Base-by-base conservation (phyloP, 2,329 filamentous ascomycete species). In the Fusarium decemcellulare region DNA sequence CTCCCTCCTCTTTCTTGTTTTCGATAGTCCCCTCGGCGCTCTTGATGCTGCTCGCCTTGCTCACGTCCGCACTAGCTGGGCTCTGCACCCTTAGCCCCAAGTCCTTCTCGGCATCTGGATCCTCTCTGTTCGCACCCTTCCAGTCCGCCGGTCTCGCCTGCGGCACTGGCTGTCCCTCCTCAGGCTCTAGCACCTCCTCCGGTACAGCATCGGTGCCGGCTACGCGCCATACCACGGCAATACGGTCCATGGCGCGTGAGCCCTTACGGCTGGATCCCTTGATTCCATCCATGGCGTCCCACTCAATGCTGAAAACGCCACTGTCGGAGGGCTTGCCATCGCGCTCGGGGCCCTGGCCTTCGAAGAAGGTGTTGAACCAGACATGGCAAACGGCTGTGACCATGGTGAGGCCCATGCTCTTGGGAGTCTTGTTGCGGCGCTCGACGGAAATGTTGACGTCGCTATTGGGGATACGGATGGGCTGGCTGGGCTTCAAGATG, bases 301-400 rank as follows among this genome's bases (percentile, higher is more conserved):
- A 90, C 1, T 85, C 85, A 30, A 90, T 86, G 61, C 82, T 80
- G 52, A 90, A 90, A 4, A 89, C 82, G 11, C 88, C 95, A 10
- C 87, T 92, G 44, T 91, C 86, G 51, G 92, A 86, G 0, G 93
- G 85, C 15, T 84, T 81, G 27, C 92, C 93, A 30, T 83, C 79
- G 43, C 90, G 85, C 75, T 94, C 92, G 0, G 92, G 90, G 0
- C 92, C 92, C 18, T 88, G 83, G 46, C 95, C 94, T 81, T 98
- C 96, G 74, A 98, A 98, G 80, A 91, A 98, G 2, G 91, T 85
- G 76, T 99, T 99, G 84, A 98, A 97, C 96, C 96, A 99, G 15
- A 97, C 93, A 75, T 98, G 95, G 0, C 95, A 95, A 10, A 98
- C 91, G 0, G 95, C 91, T 0, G 95, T 97, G 5, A 98, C 94